These are phyloP conservation scores for Irpex rosettiformis DNA, from an alignment of 1,284 basidiomycete species.

Conservation along the genomic window DNA sequence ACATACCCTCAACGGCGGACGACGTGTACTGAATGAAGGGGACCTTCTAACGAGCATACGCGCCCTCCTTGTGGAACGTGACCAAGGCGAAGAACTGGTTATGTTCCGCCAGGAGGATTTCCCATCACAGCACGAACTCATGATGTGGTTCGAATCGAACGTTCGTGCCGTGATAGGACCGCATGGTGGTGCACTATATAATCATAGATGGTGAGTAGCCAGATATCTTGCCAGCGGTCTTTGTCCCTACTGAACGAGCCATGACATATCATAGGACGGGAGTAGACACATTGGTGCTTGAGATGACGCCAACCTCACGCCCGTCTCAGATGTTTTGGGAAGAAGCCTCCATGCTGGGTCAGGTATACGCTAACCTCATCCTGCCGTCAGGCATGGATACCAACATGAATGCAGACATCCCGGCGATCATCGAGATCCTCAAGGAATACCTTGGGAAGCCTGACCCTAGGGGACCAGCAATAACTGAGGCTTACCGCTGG, in stretches of 20 bases:
- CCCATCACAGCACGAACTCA: conserved; percentile 7
- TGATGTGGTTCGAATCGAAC: conserved; percentile 13
- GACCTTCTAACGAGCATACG: conserved; percentile 3
- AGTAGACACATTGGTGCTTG: conserved; percentile 9
- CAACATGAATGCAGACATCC: conserved; percentile 10
- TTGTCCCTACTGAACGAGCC: not conserved
- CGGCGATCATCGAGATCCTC: not conserved
- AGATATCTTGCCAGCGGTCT: not conserved
- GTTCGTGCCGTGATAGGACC: conserved; percentile 11
- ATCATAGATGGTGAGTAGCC: conserved; percentile 11
- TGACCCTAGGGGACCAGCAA: not conserved
- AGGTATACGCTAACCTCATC: conserved; percentile 9
- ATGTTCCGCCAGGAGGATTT: conserved; percentile 9
- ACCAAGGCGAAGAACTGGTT: conserved; percentile 13
- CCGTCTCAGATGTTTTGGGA: conserved; percentile 14
- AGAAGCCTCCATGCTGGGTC: conserved; percentile 7
- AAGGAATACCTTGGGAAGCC: not conserved
- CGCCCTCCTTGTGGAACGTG: conserved; percentile 8
- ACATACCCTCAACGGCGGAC: conserved; percentile 5
- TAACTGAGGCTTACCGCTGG: conserved; percentile 8
- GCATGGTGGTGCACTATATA: conserved; percentile 12
- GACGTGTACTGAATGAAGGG: conserved; percentile 9
- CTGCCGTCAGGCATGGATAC: not conserved
- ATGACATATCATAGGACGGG: not conserved
- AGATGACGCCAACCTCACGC: conserved; percentile 7